Evolutionary conservation across 441 rosid genomes (phyloP), one percentile per base, ranked within the genome.

Genomic region (Bocquillonia castaneifolia): DNA sequence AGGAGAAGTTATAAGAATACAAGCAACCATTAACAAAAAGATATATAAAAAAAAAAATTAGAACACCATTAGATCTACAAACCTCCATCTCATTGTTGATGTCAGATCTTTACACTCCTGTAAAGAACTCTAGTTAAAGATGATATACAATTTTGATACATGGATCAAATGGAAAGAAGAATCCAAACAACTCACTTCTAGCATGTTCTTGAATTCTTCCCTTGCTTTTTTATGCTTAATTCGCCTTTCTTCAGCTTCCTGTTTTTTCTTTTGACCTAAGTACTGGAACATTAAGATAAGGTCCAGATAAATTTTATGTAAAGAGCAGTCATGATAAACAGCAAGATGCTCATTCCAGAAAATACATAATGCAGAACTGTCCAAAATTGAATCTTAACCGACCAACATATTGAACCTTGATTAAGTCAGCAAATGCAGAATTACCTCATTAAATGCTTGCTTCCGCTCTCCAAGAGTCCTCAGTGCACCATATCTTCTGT

Each of bases 371-470:
- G 44, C 12, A 50, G 18, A 63, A 59, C 14, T 12, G 14, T n/a
- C 32, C 40, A 65, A 66, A 72, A 59, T 36, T 39, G 48, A 31
- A 58, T 7, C 9, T 60, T 18, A 59, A 54, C 53, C 26, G 28
- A 67, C 50, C 59, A 53, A 61, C 42, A 53, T 26, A 15, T 20
- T 64, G 17, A 50, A 26, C 53, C 39, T 69, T 14, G 13, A 42
- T 23, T 5, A 4, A 40, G 9, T 20, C 48, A 28, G 48, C 31
- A 66, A 47, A 20, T 1, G 18, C n/a, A 54, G 50, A 61, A 54
- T 64, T 80, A 93, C 99, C 96, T 95, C 99, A 52, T 90, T 90
- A 80, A 95, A 95, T 77, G 98, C 90, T 82, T 92, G 99, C 83
- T 95, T 92, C 77, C 95, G 83, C 83, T 95, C 99, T 57, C 99